phyloP scores from a whole-genome alignment of 306 rosid genomes.

The Cucumis cinereus region DNA sequence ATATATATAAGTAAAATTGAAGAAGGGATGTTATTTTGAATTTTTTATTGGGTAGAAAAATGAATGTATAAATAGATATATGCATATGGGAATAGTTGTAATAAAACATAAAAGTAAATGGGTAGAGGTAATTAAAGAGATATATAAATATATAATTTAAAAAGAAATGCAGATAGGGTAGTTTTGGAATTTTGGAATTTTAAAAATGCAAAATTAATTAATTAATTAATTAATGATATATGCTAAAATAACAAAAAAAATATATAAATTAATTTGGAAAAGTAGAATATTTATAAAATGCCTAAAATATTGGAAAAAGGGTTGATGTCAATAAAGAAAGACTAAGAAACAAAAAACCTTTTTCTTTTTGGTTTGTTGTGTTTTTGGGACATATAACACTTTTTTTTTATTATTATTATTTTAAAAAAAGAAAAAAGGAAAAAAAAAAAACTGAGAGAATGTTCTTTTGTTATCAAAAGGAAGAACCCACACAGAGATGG shows the following conservation, averaged over 20 bases:
- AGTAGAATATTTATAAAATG: not conserved
- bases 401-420: not conserved
- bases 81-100: not conserved
- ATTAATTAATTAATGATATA: too few species aligned
- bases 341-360: not conserved
- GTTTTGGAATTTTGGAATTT: not conserved
- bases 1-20: too few species aligned
- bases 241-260: not conserved
- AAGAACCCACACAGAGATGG: not conserved
- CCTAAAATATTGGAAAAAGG: not conserved
- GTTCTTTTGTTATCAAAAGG: slow-evolving; percentile 4
- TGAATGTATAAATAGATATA: too few species aligned
- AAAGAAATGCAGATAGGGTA: not conserved
- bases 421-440: not conserved
- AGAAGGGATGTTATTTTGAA: too few species aligned
- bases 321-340: not conserved
- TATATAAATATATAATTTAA: not conserved
- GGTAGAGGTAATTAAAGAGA: not conserved
- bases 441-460: not conserved
- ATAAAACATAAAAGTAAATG: not conserved
- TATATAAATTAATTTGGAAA: too few species aligned
- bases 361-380: not conserved
- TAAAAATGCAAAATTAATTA: not conserved
- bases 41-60: not conserved
- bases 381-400: not conserved